Conservation (phyloP, 2,329 filamentous ascomycete genomes). For the Bipolaris sorokiniana region DNA sequence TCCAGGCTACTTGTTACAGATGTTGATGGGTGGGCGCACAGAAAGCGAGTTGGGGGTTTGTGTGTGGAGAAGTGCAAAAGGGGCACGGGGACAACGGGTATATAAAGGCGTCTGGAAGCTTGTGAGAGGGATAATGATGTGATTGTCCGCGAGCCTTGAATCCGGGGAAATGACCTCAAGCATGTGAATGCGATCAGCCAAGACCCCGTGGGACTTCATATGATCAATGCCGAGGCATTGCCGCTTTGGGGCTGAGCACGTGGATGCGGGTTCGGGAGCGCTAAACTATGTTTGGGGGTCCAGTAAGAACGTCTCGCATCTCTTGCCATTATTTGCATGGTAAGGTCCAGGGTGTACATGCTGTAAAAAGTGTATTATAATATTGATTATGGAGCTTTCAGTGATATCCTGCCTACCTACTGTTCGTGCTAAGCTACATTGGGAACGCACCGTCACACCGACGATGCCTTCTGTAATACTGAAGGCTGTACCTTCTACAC, state of each 20-base stretch:
- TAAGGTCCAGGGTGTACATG: not conserved
- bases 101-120: slow-evolving; percentile 30
- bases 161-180: slow-evolving; percentile 20
- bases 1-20: not conserved
- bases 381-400: too few relatives aligned
- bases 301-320: slow-evolving; percentile 8
- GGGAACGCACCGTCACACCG: too few relatives aligned
- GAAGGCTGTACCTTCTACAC: too few relatives aligned
- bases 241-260: slow-evolving; percentile 19
- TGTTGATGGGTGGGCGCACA: not conserved
- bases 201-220: slow-evolving; percentile 11
- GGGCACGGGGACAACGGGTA: slow-evolving; percentile 8
- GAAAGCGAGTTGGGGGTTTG: not conserved
- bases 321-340: slow-evolving; percentile 4
- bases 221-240: slow-evolving; percentile 25
- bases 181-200: slow-evolving; percentile 30
- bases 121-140: slow-evolving; percentile 30
- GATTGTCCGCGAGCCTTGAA: slow-evolving; percentile 10
- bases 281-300: not conserved
- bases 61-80: slow-evolving; percentile 4
- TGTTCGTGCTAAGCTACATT: too few relatives aligned
- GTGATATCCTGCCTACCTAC: too few relatives aligned
- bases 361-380: too few relatives aligned
- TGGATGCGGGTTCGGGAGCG: slow-evolving; percentile 8
- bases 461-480: too few relatives aligned